Percentiles rank a stretch among this genome's conserved stretches.
Evolutionary conservation across 2,329 filamentous ascomycete genomes (phyloP).

Genomic region (Fusarium globosum): DNA sequence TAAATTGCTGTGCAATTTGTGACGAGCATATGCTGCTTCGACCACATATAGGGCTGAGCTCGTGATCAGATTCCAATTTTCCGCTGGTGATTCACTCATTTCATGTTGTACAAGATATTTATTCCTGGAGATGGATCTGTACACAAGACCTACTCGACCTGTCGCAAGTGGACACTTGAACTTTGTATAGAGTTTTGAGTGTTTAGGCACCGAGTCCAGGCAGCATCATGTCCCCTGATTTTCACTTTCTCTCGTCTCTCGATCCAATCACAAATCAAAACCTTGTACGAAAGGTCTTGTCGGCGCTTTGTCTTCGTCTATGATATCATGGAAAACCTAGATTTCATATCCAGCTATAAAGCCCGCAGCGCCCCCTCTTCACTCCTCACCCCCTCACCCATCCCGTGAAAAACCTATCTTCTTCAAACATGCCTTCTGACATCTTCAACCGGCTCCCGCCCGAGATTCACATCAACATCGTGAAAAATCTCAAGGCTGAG

Average conservation of each 20-base stretch:
- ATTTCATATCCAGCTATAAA: background rate
- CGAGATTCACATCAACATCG: background rate
- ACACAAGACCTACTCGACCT: too few relatives aligned
- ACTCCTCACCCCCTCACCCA: too few relatives aligned
- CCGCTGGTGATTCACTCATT: too few relatives aligned
- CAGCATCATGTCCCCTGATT: background rate
- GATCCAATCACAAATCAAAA: background rate
- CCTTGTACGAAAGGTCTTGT: too few relatives aligned
- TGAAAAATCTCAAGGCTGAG: accelerated
- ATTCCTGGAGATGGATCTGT: too few relatives aligned
- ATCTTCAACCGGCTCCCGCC: background rate
- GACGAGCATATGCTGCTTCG: too few relatives aligned
- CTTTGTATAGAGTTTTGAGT: background rate
- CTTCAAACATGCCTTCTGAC: background rate
- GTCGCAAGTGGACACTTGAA: background rate
- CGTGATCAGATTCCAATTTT: too few relatives aligned
- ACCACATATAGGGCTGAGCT: too few relatives aligned
- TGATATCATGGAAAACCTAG: background rate
- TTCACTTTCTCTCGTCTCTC: background rate
- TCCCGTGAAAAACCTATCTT: background rate
- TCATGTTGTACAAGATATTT: too few relatives aligned
- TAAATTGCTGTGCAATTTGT: too few relatives aligned
- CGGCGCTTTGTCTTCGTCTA: background rate
- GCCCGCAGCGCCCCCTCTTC: background rate
- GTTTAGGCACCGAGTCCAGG: background rate